These are phyloP conservation scores for Mediolabrus comicus DNA, from an alignment of 108 stramenopile genomes.

Conservation along the genomic window DNA sequence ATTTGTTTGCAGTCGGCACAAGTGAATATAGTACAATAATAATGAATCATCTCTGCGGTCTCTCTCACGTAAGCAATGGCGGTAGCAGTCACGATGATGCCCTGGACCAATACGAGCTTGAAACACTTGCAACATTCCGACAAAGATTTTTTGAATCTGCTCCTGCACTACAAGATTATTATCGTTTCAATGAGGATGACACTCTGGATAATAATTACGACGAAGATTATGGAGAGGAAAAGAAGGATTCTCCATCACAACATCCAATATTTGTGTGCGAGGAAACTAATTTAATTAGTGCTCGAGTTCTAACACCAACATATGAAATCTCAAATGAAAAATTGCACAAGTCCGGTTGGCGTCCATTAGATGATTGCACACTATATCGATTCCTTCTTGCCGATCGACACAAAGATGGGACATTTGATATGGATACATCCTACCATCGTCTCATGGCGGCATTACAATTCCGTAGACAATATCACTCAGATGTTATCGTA, in stretches of 20 bases:
- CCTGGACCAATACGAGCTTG: not conserved
- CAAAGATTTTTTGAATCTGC: slow-evolving; percentile 1
- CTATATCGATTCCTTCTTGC: slow-evolving; percentile 7
- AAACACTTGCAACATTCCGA: slow-evolving; percentile 8
- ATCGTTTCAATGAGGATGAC: not conserved
- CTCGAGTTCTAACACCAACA: not conserved
- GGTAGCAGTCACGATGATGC: not conserved
- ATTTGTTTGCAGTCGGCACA: too few species aligned
- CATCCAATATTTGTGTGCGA: not conserved
- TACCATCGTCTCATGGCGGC: slow-evolving; percentile 2
- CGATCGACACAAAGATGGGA: slow-evolving; percentile 14
- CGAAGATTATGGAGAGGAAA: not conserved
- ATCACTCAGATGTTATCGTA: not conserved
- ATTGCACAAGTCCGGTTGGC: not conserved
- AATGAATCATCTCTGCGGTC: slow-evolving; percentile 21
- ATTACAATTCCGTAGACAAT: not conserved
- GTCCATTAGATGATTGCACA: slow-evolving; percentile 11
- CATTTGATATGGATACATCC: slow-evolving; percentile 3
- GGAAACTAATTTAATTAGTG: not conserved
- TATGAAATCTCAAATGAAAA: not conserved
- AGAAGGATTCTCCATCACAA: not conserved
- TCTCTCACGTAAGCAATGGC: not conserved
- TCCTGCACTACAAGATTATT: not conserved
- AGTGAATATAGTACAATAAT: not conserved
- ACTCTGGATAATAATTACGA: not conserved